These are phyloP conservation scores for Ceratocystis variospora DNA, from an alignment of 2,329 filamentous ascomycete species.

Conservation along the genomic window DNA sequence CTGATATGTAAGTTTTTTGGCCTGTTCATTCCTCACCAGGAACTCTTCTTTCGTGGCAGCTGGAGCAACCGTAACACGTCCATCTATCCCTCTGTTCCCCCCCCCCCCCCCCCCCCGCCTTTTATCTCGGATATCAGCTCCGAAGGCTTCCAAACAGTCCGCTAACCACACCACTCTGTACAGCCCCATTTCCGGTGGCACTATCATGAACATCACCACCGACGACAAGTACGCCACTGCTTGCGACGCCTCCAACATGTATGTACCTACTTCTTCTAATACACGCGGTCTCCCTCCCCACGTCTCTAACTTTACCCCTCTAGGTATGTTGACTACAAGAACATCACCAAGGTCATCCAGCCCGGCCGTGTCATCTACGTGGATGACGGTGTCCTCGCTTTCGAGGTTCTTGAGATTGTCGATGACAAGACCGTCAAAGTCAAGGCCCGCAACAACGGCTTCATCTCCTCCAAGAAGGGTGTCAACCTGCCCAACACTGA, in stretches of 20 bases:
- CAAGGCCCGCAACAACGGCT: slow-evolving; percentile 89
- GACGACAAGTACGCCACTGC: slow-evolving; percentile 79
- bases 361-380: slow-evolving; percentile 91
- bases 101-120: not conserved
- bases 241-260: slow-evolving; percentile 90
- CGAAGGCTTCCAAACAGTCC: not conserved
- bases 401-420: slow-evolving; percentile 76
- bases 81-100: not conserved
- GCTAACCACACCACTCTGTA: slow-evolving; percentile 4
- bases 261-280: slow-evolving; percentile 27
- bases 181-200: slow-evolving; percentile 62
- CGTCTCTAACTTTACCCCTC: not conserved
- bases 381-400: slow-evolving; percentile 93
- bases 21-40: too few species aligned
- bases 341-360: slow-evolving; percentile 97
- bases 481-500: slow-evolving; percentile 98
- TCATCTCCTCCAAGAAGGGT: slow-evolving; percentile 97
- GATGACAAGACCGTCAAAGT: slow-evolving; percentile 82
- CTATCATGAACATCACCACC: slow-evolving; percentile 88
- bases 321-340: slow-evolving; percentile 98
- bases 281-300: not conserved
- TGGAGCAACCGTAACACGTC: not conserved
- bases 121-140: not conserved
- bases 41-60: not conserved
- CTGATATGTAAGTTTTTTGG: slow-evolving; percentile 45